Evolutionary conservation across 805 yeast genomes (phyloP), one percentile per base, ranked within the genome.

Genomic region (Pichia exigua): DNA sequence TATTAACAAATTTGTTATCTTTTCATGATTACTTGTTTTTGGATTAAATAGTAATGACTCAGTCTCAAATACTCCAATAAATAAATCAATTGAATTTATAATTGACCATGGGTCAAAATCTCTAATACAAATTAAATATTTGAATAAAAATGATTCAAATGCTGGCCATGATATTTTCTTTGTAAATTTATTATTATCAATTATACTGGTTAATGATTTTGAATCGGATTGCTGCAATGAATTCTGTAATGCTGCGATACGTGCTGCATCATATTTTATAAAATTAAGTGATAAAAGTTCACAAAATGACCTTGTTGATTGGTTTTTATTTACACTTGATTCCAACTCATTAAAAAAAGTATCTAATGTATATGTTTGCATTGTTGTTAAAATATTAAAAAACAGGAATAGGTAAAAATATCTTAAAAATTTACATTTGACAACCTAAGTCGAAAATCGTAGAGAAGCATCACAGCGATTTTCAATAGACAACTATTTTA

Each of bases 61-160:
- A 53, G 75, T 75, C 49, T 74, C 77, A 46, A 75, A 64, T 54
- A 68, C 79, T 17, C 64, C 61, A 9, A 80, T 70, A 54, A 77
- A 70, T 44, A 80, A 64, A 61, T 82, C 87, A 54, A 79, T 79
- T 1, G 83, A 78, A 39, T 73, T 73, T 5, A 79, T 59, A 1
- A 71, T 51, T 0, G 85, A 80, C 77, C 78, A 73, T 0, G 86
- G 82, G 56, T 81, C 75, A 45, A 82, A 55, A 58, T 79, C 80
- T 49, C 77, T 67, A 26, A 75, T 65, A 32, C 74, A 67, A 32
- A 63, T 59, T 13, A 82, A 59, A 57, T 76, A 82, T 20, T 73
- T 66, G 0, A 62, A 59, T 0, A 79, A 61, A 12, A 77, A 58
- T 11, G 66, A 67, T 46, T 74, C 76, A 57, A 81, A 77, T 0